Evolutionary conservation across 2,329 filamentous ascomycete species (phyloP).

Genomic region (Anthostomella pinea): DNA sequence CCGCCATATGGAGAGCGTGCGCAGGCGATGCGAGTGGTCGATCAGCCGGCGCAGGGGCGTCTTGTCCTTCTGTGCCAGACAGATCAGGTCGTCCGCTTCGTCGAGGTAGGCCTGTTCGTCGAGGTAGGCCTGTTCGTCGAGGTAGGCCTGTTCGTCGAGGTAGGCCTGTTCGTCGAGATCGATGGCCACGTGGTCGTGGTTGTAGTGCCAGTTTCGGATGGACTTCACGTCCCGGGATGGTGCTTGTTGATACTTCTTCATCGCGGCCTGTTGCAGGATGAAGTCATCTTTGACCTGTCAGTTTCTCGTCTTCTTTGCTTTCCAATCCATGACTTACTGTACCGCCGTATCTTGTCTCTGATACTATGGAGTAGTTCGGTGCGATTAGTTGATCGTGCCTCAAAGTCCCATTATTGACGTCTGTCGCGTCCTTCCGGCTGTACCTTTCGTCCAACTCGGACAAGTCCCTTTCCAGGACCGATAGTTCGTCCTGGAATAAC

Average conservation of each 20-base stretch:
- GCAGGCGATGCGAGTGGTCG: conserved; percentile 11
- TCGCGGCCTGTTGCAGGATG: conserved; percentile 21
- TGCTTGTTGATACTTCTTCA: conserved; percentile 14
- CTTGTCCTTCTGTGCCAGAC: conserved; percentile 7
- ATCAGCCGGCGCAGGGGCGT: conserved; percentile 12
- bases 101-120: conserved; percentile 16
- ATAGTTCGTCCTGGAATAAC: conserved; percentile 34
- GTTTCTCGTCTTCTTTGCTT: not conserved
- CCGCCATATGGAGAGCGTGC: conserved; percentile 14
- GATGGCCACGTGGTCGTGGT: conserved; percentile 15
- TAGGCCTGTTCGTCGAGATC: conserved; percentile 12
- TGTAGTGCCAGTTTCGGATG: conserved; percentile 23
- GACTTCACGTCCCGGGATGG: conserved; percentile 23
- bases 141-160: conserved; percentile 18
- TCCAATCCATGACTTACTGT: conserved; percentile 22
- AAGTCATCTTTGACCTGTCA: conserved; percentile 9
- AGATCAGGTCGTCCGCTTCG: conserved; percentile 23
- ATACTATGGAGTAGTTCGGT: conserved; percentile 14
- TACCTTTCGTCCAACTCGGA: conserved; percentile 23
- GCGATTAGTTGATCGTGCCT: conserved; percentile 22
- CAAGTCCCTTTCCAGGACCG: conserved; percentile 29
- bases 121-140: too few relatives aligned
- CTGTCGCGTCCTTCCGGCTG: conserved; percentile 14
- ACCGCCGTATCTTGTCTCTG: conserved; percentile 15
- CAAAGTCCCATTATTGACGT: conserved; percentile 28